phyloP scores from a whole-genome alignment of 495 filamentous ascomycete genomes.

The Neurospora sp. region DNA sequence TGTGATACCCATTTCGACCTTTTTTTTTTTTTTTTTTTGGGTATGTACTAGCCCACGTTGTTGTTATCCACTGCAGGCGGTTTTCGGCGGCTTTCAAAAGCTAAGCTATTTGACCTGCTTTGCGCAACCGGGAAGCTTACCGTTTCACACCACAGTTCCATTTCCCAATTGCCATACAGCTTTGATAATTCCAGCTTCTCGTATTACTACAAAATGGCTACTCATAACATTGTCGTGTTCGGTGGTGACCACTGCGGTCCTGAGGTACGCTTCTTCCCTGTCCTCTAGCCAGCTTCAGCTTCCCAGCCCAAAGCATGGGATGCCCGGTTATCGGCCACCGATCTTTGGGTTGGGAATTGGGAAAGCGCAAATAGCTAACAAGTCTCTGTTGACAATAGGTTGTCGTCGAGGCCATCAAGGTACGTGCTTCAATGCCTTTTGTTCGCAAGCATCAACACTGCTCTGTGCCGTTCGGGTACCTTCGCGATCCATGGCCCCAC shows the following conservation, averaged over 20 bases:
- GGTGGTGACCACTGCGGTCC: constrained; percentile 91
- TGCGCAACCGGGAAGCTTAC: background rate
- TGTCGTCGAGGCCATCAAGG: constrained; percentile 72
- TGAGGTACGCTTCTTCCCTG: constrained; percentile 50
- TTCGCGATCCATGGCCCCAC: background rate
- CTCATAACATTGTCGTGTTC: constrained; percentile 57
- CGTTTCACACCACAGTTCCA: background rate
- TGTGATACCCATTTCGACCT: background rate
- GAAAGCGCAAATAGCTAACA: background rate
- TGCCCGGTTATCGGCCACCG: background rate
- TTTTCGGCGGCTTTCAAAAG: background rate
- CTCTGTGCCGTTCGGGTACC: background rate
- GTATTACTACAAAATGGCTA: constrained; percentile 28
- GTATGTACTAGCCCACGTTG: background rate
- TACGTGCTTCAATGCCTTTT: constrained; percentile 25
- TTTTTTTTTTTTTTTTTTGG: background rate
- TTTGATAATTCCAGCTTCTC: background rate
- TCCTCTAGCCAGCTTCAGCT: background rate
- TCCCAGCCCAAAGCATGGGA: background rate
- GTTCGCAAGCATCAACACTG: background rate
- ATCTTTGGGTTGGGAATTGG: background rate
- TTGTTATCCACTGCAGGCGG: background rate
- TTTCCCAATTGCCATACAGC: background rate
- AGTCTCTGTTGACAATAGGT: constrained; percentile 23
- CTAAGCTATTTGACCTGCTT: background rate